These are phyloP conservation scores for Candida cerambycidarum DNA, from an alignment of 805 yeast species.

Conservation along the genomic window DNA sequence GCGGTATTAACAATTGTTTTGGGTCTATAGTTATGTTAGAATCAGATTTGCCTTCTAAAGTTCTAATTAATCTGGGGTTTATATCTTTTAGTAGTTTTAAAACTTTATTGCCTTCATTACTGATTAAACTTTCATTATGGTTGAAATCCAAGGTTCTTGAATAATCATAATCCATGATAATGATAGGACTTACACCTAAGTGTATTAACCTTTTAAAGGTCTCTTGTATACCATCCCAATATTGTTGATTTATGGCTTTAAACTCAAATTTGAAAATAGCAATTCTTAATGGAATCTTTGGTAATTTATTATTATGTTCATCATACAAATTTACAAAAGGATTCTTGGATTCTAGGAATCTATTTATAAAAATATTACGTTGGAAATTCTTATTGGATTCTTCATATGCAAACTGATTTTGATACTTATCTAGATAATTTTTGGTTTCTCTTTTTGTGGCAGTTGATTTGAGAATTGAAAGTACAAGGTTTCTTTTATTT, in stretches of 20 bases:
- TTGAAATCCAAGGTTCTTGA: slow-evolving; percentile 23
- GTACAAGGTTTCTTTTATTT: slow-evolving; percentile 66
- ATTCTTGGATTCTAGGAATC: slow-evolving; percentile 31
- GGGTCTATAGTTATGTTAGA: slow-evolving; percentile 14
- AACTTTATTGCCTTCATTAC: slow-evolving; percentile 31
- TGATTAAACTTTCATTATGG: slow-evolving; percentile 29
- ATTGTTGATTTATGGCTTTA: slow-evolving; percentile 27
- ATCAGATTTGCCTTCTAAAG: slow-evolving; percentile 15
- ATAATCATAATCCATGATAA: slow-evolving; percentile 54
- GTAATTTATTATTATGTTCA: slow-evolving; percentile 32
- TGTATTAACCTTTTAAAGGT: slow-evolving; percentile 55
- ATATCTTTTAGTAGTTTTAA: slow-evolving; percentile 24
- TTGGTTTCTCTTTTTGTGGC: slow-evolving; percentile 93
- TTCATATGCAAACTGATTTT: slow-evolving; percentile 40
- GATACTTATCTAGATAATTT: slow-evolving; percentile 73
- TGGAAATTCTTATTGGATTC: slow-evolving; percentile 23
- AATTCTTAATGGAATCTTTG: slow-evolving; percentile 47
- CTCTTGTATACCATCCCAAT: slow-evolving; percentile 50
- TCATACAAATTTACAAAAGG: slow-evolving; percentile 35
- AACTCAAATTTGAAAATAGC: slow-evolving; percentile 57
- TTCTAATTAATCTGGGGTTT: slow-evolving; percentile 25
- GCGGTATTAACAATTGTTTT: slow-evolving; percentile 37
- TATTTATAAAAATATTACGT: slow-evolving; percentile 31
- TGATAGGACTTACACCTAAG: slow-evolving; percentile 73
- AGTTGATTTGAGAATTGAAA: slow-evolving; percentile 82